Base-by-base conservation (phyloP, 73 alveolate species). In the Breviolum minutum region DNA sequence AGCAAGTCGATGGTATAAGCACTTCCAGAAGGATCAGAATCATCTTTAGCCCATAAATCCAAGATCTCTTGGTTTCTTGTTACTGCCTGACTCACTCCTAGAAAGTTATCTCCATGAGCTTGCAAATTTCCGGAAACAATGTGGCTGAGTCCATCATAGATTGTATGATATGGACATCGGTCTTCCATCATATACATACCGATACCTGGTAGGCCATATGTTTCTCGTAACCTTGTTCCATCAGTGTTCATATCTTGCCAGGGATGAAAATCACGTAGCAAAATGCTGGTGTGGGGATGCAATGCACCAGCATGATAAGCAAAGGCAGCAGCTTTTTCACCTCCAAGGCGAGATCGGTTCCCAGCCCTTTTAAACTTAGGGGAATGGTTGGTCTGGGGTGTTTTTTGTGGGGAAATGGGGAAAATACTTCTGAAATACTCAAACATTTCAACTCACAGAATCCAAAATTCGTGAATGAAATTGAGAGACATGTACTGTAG, bases 101-200 rank as follows among this genome's bases (percentile, higher is more conserved):
- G 24, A 29, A 86, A 86, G 81, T 86, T 86, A 82, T 86, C 29
- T 86, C 95, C 95, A 64, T 86, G 95, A 63, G 80, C 82, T 29
- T 86, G 95, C 68, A 86, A 22, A 12, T 86, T 86, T 14, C 95
- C 95, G 0, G 61, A 81, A n/a, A 63, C 2, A 11, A 86, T 86
- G 32, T 86, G 95, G 63, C 81, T 64, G 63, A 86, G 95, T 32
- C 27, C 81, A 64, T 86, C 95, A 64, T 86, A 63, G 82, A 86
- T 30, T 9, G 81, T 86, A 40, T 86, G 95, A 30, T 86, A 86
- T 63, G 95, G 95, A 86, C 95, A 86, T 14, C 95, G 95, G 48
- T 86, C 95, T 69, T 86, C 95, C 95, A 86, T 86, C 95, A 86
- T 86, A 63, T 86, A 86, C 95, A 86, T 86, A 16, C 95, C 95